Evolutionary conservation across 345 rosid genomes (phyloP), one percentile per base, ranked within the genome.

Genomic region (Murraya paniculata): DNA sequence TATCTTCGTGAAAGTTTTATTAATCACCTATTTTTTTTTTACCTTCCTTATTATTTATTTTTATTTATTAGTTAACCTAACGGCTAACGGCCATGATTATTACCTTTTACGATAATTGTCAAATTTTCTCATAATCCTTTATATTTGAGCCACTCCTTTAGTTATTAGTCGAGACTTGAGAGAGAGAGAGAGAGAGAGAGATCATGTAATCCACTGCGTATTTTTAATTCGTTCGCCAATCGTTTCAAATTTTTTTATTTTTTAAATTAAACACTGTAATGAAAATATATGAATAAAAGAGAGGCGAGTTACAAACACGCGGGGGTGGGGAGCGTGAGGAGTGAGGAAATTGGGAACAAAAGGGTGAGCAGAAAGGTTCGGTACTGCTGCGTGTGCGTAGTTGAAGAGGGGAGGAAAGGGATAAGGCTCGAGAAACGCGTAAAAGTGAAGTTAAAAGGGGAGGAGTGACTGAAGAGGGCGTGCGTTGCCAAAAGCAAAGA

Each of bases 391-490:
- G 45, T n/a, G n/a, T n/a, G n/a, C n/a, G 78, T 5, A 0, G 81
- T 74, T 68, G 80, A 57, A 21, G 56, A 2, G n/a, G 35, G 16
- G 19, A 13, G 31, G 33, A 13, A 10, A 22, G 82, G 33, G 73
- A 22, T n/a, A 5, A 53, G 57, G 50, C 83, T 89, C 86, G 85
- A 86, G 64, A 86, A 84, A 91, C 91, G 93, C 92, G 97, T 92
- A 86, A 84, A 89, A 78, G 89, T 78, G 78, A 81, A 88, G 92
- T 79, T 81, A 85, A 79, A 89, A 77, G 73, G 77, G 85, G 13
- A 3, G 2, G 45, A 2, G 13, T 9, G 45, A 39, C 13, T 9
- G 6, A 90, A 75, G 83, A 85, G 91, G 81, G 97, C 93, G 97
- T 92, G 93, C 90, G 90, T 82, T 86, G 76, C 84, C 57, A 80